Base-by-base conservation (phyloP, 2,329 filamentous ascomycete species). In the Aschersonia sp. region DNA sequence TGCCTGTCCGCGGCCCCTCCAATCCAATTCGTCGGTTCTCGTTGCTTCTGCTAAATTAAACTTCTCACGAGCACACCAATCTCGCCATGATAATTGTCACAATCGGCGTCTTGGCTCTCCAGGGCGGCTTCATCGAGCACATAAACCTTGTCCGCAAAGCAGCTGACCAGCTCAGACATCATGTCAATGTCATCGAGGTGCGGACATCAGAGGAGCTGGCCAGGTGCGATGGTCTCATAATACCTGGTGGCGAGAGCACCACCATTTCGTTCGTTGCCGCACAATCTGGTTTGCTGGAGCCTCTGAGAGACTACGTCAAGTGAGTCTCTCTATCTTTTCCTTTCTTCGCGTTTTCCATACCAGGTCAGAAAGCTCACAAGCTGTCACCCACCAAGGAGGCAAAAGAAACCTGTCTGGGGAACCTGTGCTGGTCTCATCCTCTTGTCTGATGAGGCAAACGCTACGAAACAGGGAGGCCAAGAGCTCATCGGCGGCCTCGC, bases 361-460 rank as follows among this genome's bases (percentile, higher is more conserved):
- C 10, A 10, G n/a, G 7, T 39, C 14, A 11, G 30, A 39, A 32
- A n/a, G 5, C 30, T 5, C 4, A 32, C 22, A 41, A 8, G 35
- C 8, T 41, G 12, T 30, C n/a, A 22, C 30, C 10, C 32, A 90
- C 35, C 8, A 8, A 37, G 86, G 59, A 70, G 85, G 41, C 69
- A 79, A 46, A 79, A 83, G 54, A 88, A 84, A 56, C 89, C 89
- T 9, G 86, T 84, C 30, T 98, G 90, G 90, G 92, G 92, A 48
- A 97, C 92, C 22, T 98, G 92, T 63, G 92, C 92, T 10, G 92
- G 92, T 8, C 75, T 97, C 49, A 95, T 98, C 55, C 70, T 97
- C 45, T 80, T 98, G 45, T 84, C 88, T 2, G 85, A 95, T 58
- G 81, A 84, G 49, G 90, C 88, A 45, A 94, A 90, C 62, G 78